Percentiles rank a stretch among this genome's conserved stretches.
These are phyloP conservation scores for Hypoxylon sp. DNA, from an alignment of 2,329 filamentous ascomycete species.

Conservation along the genomic window DNA sequence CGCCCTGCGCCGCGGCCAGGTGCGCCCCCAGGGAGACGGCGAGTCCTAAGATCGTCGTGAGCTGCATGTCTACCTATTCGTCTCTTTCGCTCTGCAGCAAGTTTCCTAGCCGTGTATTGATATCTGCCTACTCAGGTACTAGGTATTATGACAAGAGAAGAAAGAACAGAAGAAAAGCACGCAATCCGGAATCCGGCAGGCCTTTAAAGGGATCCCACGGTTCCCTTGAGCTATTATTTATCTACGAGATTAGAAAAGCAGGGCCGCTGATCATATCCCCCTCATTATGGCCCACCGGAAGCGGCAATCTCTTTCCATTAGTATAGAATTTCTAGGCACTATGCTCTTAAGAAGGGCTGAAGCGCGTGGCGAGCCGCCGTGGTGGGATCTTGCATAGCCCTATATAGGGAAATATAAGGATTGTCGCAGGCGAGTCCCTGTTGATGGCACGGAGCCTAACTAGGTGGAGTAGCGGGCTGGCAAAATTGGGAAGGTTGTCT, in stretches of 20 bases:
- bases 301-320: slow-evolving; percentile 34
- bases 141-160: background rate
- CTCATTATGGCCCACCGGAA: slow-evolving; percentile 38
- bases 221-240: slow-evolving; percentile 11
- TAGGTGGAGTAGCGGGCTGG: slow-evolving; percentile 39
- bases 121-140: slow-evolving; percentile 4
- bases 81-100: slow-evolving; percentile 4
- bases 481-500: slow-evolving; percentile 41
- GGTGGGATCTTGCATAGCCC: slow-evolving; percentile 32
- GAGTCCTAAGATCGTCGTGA: slow-evolving; percentile 41
- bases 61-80: slow-evolving; percentile 41
- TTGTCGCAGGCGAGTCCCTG: slow-evolving; percentile 28
- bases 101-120: background rate
- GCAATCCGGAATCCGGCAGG: slow-evolving; percentile 26
- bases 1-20: slow-evolving; percentile 45
- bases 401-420: slow-evolving; percentile 32
- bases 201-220: slow-evolving; percentile 33
- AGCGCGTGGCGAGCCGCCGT: slow-evolving; percentile 27
- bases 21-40: slow-evolving; percentile 34
- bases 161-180: slow-evolving; percentile 21
- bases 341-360: slow-evolving; percentile 6
- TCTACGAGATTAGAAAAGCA: slow-evolving; percentile 6
- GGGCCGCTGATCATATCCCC: slow-evolving; percentile 25
- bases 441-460: slow-evolving; percentile 40
- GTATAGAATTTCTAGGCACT: slow-evolving; percentile 36